Evolutionary conservation across 352 stramenopile species (phyloP), one percentile per base, ranked within the genome.

Genomic region (Pythium myriotylum): DNA sequence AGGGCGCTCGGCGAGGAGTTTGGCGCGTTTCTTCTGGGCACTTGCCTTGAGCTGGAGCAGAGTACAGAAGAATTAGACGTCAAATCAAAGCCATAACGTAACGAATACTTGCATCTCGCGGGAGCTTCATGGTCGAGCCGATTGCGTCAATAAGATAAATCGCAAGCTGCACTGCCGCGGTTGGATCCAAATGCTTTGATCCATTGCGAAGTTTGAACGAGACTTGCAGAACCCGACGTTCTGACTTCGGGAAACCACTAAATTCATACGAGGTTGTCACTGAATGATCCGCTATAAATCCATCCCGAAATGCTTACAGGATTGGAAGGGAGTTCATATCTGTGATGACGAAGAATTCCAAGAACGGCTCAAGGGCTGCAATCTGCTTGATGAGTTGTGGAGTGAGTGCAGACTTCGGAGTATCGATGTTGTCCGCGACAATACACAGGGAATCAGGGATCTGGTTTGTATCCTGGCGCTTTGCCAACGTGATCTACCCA

Each of bases 301-400:
- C 22, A 35, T 10, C 27, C 7, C 27, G 5, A 5, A 46, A 2
- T 50, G 39, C 43, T 13, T 48, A 92, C 84, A 81, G 49, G 54
- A 91, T 79, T 16, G 72, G 51, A 20, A 78, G 61, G 24, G 82
- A 77, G 69, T 86, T 93, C 62, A 93, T 74, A 60, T 93, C 84
- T 9, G 79, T 93, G 63, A 93, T 85, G 26, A 93, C 76, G 33
- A 90, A 73, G 69, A 81, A 89, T 45, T 89, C 81, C 8, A 91
- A 61, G 50, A 88, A 84, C 23, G 85, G 71, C 56, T 90, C 81
- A 16, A 93, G 50, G 1, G 87, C 78, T 41, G 73, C 79, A 22
- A 93, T 59, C 20, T 77, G 76, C 84, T 92, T 56, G 17, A 53
- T 49, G 45, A 89, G 66, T 2, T 76, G 66, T 39, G 80, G 70